These are phyloP conservation scores for Trichophyton verrucosum DNA, from an alignment of 2,329 filamentous ascomycete species.

Conservation along the genomic window DNA sequence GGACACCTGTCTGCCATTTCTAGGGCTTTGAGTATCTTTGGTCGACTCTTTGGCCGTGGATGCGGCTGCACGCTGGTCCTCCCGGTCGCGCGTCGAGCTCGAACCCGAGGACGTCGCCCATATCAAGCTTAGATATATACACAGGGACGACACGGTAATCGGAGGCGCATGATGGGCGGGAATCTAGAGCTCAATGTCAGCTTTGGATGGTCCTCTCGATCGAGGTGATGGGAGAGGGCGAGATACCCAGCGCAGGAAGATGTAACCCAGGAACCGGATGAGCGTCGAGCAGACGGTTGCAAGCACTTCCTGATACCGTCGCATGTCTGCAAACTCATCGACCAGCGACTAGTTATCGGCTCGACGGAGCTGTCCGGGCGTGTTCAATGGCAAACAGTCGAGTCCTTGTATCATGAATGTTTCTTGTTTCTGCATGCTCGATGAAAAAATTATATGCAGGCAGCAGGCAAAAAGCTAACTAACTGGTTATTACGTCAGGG, in stretches of 20 bases:
- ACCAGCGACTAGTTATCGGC: neutral
- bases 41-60: neutral
- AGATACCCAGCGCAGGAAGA: constrained; percentile 36
- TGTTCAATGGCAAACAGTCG: neutral
- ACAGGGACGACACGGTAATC: constrained; percentile 30
- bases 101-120: constrained; percentile 8
- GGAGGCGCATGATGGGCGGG: constrained; percentile 27
- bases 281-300: constrained; percentile 27
- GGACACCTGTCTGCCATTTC: neutral
- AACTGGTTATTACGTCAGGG: neutral
- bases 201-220: too few species aligned
- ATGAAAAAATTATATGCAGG: neutral
- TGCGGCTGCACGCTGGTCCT: neutral
- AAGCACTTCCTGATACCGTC: constrained; percentile 21
- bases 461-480: neutral
- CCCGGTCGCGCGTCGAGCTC: neutral
- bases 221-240: too few species aligned
- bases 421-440: too few species aligned
- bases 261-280: constrained; percentile 26
- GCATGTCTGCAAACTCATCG: constrained; percentile 19
- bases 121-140: constrained; percentile 35
- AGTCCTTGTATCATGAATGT: neutral
- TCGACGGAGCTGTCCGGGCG: neutral
- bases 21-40: neutral
- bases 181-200: constrained; percentile 19